Evolutionary conservation across 2,329 filamentous ascomycete genomes (phyloP), one percentile per base, ranked within the genome.

Genomic region (Aspergillus vadensis): DNA sequence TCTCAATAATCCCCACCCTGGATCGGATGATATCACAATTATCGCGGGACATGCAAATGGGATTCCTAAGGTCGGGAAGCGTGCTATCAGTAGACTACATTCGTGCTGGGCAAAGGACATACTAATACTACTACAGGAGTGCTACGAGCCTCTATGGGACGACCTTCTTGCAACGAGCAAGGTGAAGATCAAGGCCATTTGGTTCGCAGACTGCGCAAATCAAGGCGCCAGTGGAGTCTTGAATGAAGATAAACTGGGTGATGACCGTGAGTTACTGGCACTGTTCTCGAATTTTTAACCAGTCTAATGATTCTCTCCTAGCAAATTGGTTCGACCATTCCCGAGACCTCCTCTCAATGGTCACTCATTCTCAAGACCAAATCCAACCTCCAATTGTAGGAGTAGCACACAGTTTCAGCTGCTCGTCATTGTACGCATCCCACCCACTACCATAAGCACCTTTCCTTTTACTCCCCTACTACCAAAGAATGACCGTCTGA

Each of bases 61-160:
- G 0, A 84, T 86, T 67, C 89, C 90, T 9, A 96, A 96, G 82
- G 89, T 82, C 23, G 21, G 32, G 1, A 4, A 9, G 8, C 14
- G 38, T 5, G 19, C 50, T 5, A 41, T 39, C 30, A 12, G 9
- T 9, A 30, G 7, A 12, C 3, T 30, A 10, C 9, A 30, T 5
- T 7, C 7, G 8, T 41, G 17, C 15, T 8, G 19, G n/a, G 4
- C 27, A 3, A 32, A 53, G 12, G n/a, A n/a, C 3, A 12, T 12
- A 12, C 12, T 32, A 5, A 9, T 10, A 10, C 17, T n/a, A 10
- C 25, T n/a, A 3, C 38, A 91, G 88, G 92, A 96, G 79, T 76
- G 95, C 1, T 96, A 96, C 72, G 92, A 96, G 70, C 89, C 92
- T 0, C 78, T 96, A 0, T 96, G 91, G 89, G 89, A 92, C 59